phyloP scores from a whole-genome alignment of 768 basidiomycete species.

The Tephrocybe sp. region DNA sequence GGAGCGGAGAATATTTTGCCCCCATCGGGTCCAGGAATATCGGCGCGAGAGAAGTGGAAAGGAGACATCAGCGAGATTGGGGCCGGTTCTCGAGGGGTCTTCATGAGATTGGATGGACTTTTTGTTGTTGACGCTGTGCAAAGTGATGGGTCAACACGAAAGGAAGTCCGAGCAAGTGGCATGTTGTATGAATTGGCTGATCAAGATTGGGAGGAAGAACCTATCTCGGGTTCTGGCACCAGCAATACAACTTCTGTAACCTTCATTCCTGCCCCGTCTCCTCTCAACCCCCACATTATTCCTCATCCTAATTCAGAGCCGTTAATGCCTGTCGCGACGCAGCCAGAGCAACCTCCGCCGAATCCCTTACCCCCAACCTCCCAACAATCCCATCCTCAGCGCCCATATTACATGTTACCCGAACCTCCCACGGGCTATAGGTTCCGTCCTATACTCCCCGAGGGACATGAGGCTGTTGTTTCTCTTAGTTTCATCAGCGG shows the following conservation, averaged over 20 bases:
- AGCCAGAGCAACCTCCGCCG: constrained; percentile 6
- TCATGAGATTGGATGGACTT: constrained; percentile 67
- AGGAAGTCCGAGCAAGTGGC: constrained; percentile 69
- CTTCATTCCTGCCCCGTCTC: constrained; percentile 26
- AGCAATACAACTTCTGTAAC: not conserved
- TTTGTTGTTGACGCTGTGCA: constrained; percentile 56
- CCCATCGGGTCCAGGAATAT: constrained; percentile 58
- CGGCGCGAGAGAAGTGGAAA: constrained; percentile 23
- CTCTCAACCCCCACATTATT: constrained; percentile 28
- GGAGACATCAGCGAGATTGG: constrained; percentile 38
- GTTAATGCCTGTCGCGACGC: constrained; percentile 1
- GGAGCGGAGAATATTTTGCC: constrained; percentile 59
- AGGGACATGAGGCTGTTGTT: constrained; percentile 63
- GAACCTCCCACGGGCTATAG: constrained; percentile 62
- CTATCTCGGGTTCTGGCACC: not conserved
- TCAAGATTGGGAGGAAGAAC: constrained; percentile 57
- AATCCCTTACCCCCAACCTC: constrained; percentile 7
- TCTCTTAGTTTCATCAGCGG: constrained; percentile 71
- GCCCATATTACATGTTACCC: constrained; percentile 45
- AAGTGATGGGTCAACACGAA: constrained; percentile 39
- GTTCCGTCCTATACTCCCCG: constrained; percentile 64
- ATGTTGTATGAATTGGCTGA: constrained; percentile 80
- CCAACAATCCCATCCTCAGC: constrained; percentile 21
- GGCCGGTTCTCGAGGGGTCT: constrained; percentile 60
- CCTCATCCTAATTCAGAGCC: constrained; percentile 26